Base-by-base conservation (phyloP, 208 protist genomes). In the Trypanosoma melophagium region DNA sequence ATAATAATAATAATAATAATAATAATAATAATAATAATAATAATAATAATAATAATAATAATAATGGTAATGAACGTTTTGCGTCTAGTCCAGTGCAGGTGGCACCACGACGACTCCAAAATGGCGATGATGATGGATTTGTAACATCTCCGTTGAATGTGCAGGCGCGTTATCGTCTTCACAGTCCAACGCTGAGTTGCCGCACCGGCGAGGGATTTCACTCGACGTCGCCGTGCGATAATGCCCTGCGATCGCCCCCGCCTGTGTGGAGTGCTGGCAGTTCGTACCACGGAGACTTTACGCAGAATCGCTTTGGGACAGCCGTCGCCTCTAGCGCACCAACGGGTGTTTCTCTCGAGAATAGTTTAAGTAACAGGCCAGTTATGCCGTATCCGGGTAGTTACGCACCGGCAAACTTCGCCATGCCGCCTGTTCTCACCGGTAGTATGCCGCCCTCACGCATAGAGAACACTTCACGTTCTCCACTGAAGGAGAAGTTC, bases 381-480 rank as follows among this genome's bases (percentile, higher is more conserved):
- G 35, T 41, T 14, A 14, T 58, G 60, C 54, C 45, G 45, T 57
- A 65, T 47, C 16, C 67, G 0, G 69, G 51, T 17, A 72, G 70
- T 35, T 86, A 86, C 41, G 74, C 75, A 0, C 83, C 83, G 2
- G 21, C 70, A 0, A 66, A 77, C 17, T 86, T 89, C 55, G 17
- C 56, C 17, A 71, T 73, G 76, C 69, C 74, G 13, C 42, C 71
- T 1, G 73, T 76, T 19, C 61, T 76, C 24, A 19, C 61, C 3
- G 17, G 40, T 13, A 59, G 44, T 9, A 31, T 51, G 21, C 28
- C 25, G 14, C 13, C 38, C 10, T 40, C 61, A 40, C 19, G 22
- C 13, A 58, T 13, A 31, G 55, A 59, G 10, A 21, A 12, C 14
- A 0, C 65, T 1, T n/a, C 17, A 40, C 44, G 21, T 0, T 69